Conservation (phyloP, 148 eudicot genomes). For the Suaeda aralocaspica region DNA sequence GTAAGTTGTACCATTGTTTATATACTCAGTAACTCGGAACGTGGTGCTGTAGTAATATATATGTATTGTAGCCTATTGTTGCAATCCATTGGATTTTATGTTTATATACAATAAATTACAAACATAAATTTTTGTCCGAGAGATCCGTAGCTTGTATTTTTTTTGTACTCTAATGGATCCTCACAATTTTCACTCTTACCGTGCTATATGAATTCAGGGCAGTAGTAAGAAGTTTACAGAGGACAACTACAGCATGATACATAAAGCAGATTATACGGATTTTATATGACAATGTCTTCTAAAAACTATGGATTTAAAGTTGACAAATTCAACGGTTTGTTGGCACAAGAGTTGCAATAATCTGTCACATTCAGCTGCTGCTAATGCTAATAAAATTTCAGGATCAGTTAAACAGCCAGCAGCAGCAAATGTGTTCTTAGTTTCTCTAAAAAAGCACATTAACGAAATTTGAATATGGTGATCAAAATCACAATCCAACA, state of each 20-base stretch:
- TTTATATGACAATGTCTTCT: too few relatives aligned
- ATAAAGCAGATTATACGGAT: too few relatives aligned
- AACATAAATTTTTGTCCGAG: too few relatives aligned
- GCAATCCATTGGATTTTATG: not conserved
- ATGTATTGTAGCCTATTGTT: not conserved
- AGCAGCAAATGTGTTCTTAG: not conserved
- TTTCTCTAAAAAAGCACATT: not conserved
- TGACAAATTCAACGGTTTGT: not conserved
- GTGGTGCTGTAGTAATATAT: not conserved
- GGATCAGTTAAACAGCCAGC: not conserved
- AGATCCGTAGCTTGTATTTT: too few relatives aligned
- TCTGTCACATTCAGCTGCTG: not conserved
- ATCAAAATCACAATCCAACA: conserved; percentile 10
- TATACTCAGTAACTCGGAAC: not conserved
- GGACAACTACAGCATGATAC: too few relatives aligned
- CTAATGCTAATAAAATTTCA: conserved; percentile 1
- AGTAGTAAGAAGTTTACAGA: too few relatives aligned
- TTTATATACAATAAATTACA: too few relatives aligned
- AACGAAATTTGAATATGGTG: not conserved
- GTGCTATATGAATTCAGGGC: too few relatives aligned
- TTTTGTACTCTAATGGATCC: too few relatives aligned
- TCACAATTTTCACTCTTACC: too few relatives aligned
- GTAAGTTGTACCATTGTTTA: not conserved
- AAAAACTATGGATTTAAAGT: too few relatives aligned
- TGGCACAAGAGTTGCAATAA: not conserved